Conservation (phyloP, 2,329 filamentous ascomycete genomes). For the Apiospora arundinis region DNA sequence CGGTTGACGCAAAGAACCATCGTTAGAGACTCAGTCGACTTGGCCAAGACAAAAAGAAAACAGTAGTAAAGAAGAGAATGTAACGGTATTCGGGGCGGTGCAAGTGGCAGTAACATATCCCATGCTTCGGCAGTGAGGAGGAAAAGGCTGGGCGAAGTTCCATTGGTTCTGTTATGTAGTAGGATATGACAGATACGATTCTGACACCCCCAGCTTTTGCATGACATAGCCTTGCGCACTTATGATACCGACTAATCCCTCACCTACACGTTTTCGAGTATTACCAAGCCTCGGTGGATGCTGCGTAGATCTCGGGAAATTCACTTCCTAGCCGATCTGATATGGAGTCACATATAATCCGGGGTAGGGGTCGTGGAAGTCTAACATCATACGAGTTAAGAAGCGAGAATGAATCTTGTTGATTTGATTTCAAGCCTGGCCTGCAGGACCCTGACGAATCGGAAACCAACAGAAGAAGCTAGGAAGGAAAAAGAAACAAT, state of each 20-base stretch:
- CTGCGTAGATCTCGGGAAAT: neutral
- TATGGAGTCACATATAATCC: neutral
- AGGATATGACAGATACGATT: neutral
- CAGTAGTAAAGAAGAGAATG: neutral
- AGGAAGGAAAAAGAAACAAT: neutral
- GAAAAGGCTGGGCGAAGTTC: neutral
- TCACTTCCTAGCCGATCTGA: neutral
- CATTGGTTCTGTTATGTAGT: neutral
- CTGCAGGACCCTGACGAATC: neutral
- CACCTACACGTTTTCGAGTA: neutral
- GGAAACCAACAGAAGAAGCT: neutral
- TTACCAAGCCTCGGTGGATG: neutral
- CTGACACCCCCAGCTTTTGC: neutral
- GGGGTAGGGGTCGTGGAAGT: neutral
- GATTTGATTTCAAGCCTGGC: conserved; percentile 8
- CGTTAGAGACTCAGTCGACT: too few relatives aligned
- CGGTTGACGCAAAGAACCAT: neutral
- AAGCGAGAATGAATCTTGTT: neutral
- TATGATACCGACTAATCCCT: neutral
- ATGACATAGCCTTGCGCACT: too few relatives aligned
- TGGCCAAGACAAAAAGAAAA: too few relatives aligned
- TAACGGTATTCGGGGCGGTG: neutral
- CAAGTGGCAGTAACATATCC: neutral
- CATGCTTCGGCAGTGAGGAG: neutral
- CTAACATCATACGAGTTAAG: neutral